A percentile compares a stretch with the other conserved stretches of the same genome.
phyloP scores from a whole-genome alignment of 768 basidiomycete genomes.

The Serendipita indica region DNA sequence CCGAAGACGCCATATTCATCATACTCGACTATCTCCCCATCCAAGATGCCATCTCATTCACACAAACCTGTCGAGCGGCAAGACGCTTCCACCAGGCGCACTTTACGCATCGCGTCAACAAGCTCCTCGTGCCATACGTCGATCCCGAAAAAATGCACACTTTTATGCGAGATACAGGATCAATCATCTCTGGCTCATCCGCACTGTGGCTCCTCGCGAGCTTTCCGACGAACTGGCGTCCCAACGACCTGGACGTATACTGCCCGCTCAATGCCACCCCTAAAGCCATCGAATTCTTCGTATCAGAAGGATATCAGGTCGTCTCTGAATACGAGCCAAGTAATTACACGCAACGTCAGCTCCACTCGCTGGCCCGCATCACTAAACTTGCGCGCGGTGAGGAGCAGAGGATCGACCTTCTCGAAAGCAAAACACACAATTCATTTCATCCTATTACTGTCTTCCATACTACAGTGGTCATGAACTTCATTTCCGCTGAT shows the following conservation, averaged over 20 bases:
- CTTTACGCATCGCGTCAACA: neutral
- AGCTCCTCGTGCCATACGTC: neutral
- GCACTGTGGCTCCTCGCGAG: neutral
- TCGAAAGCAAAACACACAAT: neutral
- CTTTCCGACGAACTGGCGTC: neutral
- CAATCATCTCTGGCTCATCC: neutral
- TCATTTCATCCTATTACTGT: neutral
- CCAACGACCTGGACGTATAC: neutral
- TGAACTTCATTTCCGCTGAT: neutral
- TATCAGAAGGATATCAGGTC: neutral
- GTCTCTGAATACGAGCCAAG: no score
- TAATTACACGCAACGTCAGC: no score
- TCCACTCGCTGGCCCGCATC: no score
- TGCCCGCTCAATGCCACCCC: neutral
- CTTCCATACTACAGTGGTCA: neutral
- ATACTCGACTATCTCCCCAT: no score
- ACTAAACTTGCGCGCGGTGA: no score
- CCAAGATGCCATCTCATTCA: neutral
- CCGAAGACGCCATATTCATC: neutral
- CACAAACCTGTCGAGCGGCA: neutral
- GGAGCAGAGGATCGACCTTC: no score
- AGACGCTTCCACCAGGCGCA: neutral
- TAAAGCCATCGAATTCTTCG: neutral
- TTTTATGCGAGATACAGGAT: neutral
- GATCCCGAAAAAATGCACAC: neutral